phyloP scores from a whole-genome alignment of 257 asterid genomes.

The Jasminum sambac region DNA sequence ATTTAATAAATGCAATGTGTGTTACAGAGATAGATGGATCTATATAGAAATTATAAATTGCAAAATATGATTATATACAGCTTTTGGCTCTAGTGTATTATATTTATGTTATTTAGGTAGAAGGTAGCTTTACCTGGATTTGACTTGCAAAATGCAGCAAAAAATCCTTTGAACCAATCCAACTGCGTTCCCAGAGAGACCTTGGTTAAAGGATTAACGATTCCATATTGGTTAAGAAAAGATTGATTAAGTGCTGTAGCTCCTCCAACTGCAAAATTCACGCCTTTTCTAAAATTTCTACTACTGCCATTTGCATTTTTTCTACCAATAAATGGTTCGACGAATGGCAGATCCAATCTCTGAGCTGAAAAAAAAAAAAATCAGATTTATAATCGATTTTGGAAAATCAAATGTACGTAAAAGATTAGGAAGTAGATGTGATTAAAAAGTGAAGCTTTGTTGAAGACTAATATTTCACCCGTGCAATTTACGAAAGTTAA shows the following conservation, averaged over 20 bases:
- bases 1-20: no score
- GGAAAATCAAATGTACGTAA: neutral
- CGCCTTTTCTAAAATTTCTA: slow-evolving; percentile 34
- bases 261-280: slow-evolving; percentile 59
- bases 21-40: no score
- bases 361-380: slow-evolving; percentile 30
- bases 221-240: slow-evolving; percentile 35
- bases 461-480: no score
- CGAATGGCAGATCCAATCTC: slow-evolving; percentile 44
- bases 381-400: neutral
- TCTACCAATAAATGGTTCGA: slow-evolving; percentile 33
- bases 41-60: no score
- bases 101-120: no score
- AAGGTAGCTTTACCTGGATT: slow-evolving; percentile 32
- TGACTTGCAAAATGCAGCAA: slow-evolving; percentile 24
- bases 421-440: neutral
- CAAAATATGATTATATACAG: no score
- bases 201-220: slow-evolving; percentile 27
- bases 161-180: slow-evolving; percentile 45
- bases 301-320: neutral
- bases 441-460: no score
- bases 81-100: no score
- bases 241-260: slow-evolving; percentile 41
- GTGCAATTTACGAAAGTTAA: no score
- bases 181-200: slow-evolving; percentile 43